Conservation (phyloP, 805 yeast genomes). For the Candida argentea region DNA sequence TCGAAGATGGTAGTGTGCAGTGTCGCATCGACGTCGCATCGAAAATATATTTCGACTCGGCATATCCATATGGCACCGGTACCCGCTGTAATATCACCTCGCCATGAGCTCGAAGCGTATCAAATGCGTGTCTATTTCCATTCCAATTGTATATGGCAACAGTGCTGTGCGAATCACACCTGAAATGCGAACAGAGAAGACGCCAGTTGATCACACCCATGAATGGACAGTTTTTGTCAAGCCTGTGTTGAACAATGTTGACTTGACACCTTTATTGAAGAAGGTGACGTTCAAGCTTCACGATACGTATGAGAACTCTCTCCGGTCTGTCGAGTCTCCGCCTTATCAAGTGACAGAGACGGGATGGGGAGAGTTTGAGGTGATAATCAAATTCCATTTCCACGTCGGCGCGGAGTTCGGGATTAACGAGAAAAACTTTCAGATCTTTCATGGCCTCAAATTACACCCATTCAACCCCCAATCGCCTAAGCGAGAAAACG, state of each 20-base stretch:
- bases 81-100: too few relatives aligned
- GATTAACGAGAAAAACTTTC: conserved; percentile 71
- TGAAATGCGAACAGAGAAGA: conserved; percentile 37
- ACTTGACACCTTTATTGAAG: conserved; percentile 70
- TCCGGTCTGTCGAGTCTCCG: conserved; percentile 79
- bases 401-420: conserved; percentile 59
- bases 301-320: conserved; percentile 83
- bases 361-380: conserved; percentile 99
- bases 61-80: too few relatives aligned
- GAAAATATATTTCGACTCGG: too few relatives aligned
- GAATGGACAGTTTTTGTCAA: conserved; percentile 90
- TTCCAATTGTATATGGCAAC: conserved; percentile 79
- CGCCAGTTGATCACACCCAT: conserved; percentile 89
- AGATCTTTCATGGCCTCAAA: conserved; percentile 80
- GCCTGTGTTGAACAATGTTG: conserved; percentile 59
- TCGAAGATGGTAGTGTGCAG: too few relatives aligned
- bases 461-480: conserved; percentile 73
- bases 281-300: conserved; percentile 91
- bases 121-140: conserved; percentile 42
- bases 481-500: conserved; percentile 26
- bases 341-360: conserved; percentile 95
- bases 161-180: conserved; percentile 54
- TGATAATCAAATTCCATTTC: conserved; percentile 78
- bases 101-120: conserved; percentile 12
- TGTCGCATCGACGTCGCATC: too few relatives aligned